These are phyloP conservation scores for Dicorynia guianensis DNA, from an alignment of 306 rosid genomes.

Conservation along the genomic window DNA sequence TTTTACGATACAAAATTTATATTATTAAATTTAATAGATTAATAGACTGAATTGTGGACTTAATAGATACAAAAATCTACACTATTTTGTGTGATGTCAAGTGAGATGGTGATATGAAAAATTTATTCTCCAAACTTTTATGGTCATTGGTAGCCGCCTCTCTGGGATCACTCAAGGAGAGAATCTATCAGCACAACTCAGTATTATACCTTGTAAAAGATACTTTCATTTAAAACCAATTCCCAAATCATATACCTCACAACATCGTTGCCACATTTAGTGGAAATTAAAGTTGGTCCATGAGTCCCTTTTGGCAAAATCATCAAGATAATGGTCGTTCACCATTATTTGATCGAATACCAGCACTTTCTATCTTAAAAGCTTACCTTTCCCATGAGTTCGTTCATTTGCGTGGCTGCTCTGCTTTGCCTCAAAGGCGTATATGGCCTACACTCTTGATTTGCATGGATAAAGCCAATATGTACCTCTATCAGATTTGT, in stretches of 20 bases:
- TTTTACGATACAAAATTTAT: too few species aligned
- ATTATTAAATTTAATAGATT: too few species aligned
- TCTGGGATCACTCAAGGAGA: slow-evolving; percentile 37
- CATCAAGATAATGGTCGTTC: slow-evolving; percentile 36
- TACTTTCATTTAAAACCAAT: slow-evolving; percentile 18
- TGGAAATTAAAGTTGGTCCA: slow-evolving; percentile 48
- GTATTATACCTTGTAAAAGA: slow-evolving; percentile 27
- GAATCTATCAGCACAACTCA: slow-evolving; percentile 30
- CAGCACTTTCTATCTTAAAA: slow-evolving; percentile 46
- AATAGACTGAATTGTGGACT: too few species aligned
- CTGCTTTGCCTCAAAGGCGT: slow-evolving; percentile 29
- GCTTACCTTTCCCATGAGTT: slow-evolving; percentile 44
- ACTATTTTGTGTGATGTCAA: too few species aligned
- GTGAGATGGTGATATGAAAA: too few species aligned
- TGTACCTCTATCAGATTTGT: too few species aligned
- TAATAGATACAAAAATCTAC: too few species aligned
- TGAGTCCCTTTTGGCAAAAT: slow-evolving; percentile 38
- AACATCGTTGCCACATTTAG: slow-evolving; percentile 19
- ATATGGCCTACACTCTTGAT: slow-evolving; percentile 7
- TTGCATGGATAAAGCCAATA: background rate
- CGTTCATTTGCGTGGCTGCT: slow-evolving; percentile 29
- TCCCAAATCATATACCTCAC: slow-evolving; percentile 27
- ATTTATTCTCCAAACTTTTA: too few species aligned
- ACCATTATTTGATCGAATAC: slow-evolving; percentile 44
- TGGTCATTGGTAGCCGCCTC: slow-evolving; percentile 10